Conservation (phyloP, 768 basidiomycete genomes). For the Nevesoporus exiguus region DNA sequence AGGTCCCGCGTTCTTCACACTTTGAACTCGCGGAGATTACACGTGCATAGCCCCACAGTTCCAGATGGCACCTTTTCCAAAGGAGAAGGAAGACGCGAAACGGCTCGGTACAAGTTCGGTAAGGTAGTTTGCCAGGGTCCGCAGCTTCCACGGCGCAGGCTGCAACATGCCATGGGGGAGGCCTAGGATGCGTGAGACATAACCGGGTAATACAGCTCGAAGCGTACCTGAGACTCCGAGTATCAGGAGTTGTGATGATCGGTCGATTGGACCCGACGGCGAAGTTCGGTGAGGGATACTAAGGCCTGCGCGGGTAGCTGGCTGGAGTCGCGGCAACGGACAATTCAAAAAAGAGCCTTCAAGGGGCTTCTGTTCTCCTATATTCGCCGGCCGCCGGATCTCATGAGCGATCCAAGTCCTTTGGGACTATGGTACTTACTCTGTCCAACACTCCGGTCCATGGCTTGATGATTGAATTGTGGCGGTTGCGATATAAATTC, state of each 20-base stretch:
- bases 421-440: not conserved
- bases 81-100: conserved; percentile 5
- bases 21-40: conserved; percentile 22
- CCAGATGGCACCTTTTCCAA: conserved; percentile 7
- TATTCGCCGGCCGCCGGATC: conserved; percentile 16
- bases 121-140: not conserved
- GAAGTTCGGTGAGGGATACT: not conserved
- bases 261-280: not conserved
- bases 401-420: not conserved
- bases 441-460: not conserved
- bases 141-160: conserved; percentile 5
- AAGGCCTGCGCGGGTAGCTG: not conserved
- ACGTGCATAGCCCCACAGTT: conserved; percentile 11
- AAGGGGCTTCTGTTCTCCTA: conserved; percentile 6
- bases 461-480: not conserved
- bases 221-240: not conserved
- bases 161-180: conserved; percentile 1
- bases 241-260: not conserved
- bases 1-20: not conserved
- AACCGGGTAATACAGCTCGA: not conserved
- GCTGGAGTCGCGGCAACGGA: not conserved
- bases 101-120: not conserved
- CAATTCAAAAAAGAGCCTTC: not conserved
- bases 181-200: not conserved
- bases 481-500: not conserved